A percentile compares a stretch with the other conserved stretches of the same genome.
Conservation (phyloP, 2,329 filamentous ascomycete genomes). For the Pseudomassariella vexata region DNA sequence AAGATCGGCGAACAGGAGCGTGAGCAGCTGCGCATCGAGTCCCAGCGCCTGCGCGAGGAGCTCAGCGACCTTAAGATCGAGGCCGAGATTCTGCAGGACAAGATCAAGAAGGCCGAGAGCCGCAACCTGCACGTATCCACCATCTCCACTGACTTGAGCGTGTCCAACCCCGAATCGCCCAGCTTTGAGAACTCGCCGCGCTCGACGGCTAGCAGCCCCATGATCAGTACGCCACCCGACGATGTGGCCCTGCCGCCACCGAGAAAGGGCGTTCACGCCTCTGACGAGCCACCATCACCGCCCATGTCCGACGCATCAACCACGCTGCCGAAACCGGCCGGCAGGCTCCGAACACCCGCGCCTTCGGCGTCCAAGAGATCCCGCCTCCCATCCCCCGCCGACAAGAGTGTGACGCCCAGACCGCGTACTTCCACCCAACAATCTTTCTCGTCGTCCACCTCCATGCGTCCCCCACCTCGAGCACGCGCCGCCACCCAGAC, state of each 20-base stretch:
- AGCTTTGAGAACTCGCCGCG: slow-evolving; percentile 72
- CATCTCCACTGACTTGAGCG: slow-evolving; percentile 56
- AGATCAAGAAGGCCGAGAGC: slow-evolving; percentile 67
- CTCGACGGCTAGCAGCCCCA: slow-evolving; percentile 86
- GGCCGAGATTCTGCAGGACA: slow-evolving; percentile 88
- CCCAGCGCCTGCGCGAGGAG: slow-evolving; percentile 84
- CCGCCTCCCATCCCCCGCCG: slow-evolving; percentile 46
- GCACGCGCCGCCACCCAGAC: slow-evolving; percentile 38
- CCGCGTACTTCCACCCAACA: slow-evolving; percentile 34
- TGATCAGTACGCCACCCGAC: slow-evolving; percentile 80
- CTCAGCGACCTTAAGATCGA: slow-evolving; percentile 91
- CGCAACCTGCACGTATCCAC: slow-evolving; percentile 54
- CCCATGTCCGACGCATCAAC: slow-evolving; percentile 83
- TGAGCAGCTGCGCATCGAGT: slow-evolving; percentile 81
- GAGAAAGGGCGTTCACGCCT: slow-evolving; percentile 53
- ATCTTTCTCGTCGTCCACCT: slow-evolving; percentile 31
- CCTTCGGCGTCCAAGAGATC: slow-evolving; percentile 34
- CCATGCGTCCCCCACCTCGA: slow-evolving; percentile 29
- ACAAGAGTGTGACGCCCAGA: slow-evolving; percentile 49
- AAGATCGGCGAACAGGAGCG: slow-evolving; percentile 87
- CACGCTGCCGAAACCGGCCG: slow-evolving; percentile 46
- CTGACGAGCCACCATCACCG: slow-evolving; percentile 84
- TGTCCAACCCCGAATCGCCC: slow-evolving; percentile 62
- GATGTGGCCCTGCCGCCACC: slow-evolving; percentile 52
- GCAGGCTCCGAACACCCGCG: slow-evolving; percentile 34